Conservation (phyloP, 2,329 filamentous ascomycete genomes). For the Fusarium hostae region DNA sequence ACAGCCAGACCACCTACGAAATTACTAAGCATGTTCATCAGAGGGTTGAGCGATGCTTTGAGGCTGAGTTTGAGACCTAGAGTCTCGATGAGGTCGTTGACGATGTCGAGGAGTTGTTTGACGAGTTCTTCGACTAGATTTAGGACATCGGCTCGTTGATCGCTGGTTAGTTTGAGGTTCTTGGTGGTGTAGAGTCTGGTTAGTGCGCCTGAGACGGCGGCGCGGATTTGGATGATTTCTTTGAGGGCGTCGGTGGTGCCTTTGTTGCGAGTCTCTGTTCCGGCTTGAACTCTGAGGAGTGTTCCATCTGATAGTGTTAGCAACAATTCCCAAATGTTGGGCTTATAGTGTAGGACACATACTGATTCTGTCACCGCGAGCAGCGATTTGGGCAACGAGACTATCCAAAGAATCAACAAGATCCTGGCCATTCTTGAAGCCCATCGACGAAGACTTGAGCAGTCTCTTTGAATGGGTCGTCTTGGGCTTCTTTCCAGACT, state of each 20-base stretch:
- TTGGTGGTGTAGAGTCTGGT: slow-evolving; percentile 5
- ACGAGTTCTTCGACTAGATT: neutral
- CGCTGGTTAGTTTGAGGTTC: neutral
- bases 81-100: neutral
- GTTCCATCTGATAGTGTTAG: neutral
- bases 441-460: neutral
- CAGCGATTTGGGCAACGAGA: neutral
- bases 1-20: neutral
- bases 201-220: neutral
- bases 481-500: neutral
- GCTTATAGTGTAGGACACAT: neutral
- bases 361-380: neutral
- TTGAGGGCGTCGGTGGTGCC: neutral
- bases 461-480: neutral
- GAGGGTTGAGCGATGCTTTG: slow-evolving; percentile 2
- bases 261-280: neutral
- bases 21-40: slow-evolving; percentile 13
- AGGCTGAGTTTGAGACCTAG: neutral
- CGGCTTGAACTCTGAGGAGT: neutral
- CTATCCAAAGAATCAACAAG: neutral
- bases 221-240: neutral
- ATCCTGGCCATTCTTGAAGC: slow-evolving; percentile 8
- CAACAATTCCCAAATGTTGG: no score
- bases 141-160: neutral
- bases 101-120: neutral